Evolutionary conservation across 805 yeast species (phyloP), one percentile per base, ranked within the genome.

Genomic region (Teunomyces stri): DNA sequence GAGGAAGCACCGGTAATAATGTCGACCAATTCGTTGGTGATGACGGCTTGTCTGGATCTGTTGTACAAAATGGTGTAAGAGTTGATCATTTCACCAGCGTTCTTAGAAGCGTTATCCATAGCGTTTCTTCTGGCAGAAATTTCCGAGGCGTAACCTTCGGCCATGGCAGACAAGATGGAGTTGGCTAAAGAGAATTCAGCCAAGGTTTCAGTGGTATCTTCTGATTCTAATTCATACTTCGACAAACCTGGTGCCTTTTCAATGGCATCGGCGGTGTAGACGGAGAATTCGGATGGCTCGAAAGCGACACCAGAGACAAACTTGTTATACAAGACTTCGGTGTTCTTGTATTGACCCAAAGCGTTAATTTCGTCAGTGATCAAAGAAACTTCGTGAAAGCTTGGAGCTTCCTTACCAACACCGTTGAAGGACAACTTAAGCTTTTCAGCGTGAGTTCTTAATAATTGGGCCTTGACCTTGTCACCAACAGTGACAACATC

Each of bases 1-100:
- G 98, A 89, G 55, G 98, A 89, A 65, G 99, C 99, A 90, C 99
- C 99, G 64, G 99, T 94, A 74, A 94, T 92, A 68, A 94, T 94
- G 78, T 94, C 99, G 68, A 94, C 99, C 84, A 94, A 80, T 81
- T 94, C 99, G 84, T 94, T 94, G 75, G 98, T 91, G 68, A 92
- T 92, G 68, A 91, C 97, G 60, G 97, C 97, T 82, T 94, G 99
- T 81, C 97, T 89, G 66, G 97, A 87, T 84, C 99, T 92, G 91
- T 94, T 94, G 79, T 94, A 94, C 75, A 94, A 84, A 73, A 94
- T 94, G 60, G 98, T 87, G 87, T 88, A 92, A 69, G 82, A 86
- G 77, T 81, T 84, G 70, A 94, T 94, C 98, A 94, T 94, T 65
- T 94, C 99, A 77, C 96, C 96, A 55, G 99, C 99, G 70, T 92